phyloP scores from a whole-genome alignment of 1,284 basidiomycete genomes.

The Heterobasidion irregulare region DNA sequence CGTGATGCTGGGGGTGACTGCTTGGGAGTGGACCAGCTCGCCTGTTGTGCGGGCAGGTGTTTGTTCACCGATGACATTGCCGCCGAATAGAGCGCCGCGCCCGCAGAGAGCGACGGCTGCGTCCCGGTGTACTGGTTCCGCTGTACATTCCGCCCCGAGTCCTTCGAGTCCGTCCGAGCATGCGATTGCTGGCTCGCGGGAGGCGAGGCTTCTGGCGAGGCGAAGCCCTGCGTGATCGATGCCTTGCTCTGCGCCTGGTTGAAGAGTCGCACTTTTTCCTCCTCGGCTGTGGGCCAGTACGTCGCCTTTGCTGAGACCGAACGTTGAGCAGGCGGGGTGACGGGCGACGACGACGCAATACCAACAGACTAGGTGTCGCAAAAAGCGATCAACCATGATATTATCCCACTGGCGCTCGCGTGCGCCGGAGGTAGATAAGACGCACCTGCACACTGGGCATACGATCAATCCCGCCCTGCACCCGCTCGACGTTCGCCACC shows the following conservation, averaged over 20 bases:
- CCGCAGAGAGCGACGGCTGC: conserved; percentile 23
- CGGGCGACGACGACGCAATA: neutral
- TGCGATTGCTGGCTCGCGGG: conserved; percentile 3
- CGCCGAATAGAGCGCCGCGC: conserved; percentile 35
- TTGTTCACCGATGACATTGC: conserved; percentile 33
- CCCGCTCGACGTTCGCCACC: conserved; percentile 46
- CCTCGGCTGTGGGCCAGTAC: conserved; percentile 58
- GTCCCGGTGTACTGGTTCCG: neutral
- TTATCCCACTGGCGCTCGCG: no score
- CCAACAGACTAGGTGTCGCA: neutral
- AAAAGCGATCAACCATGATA: neutral
- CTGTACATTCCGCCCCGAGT: conserved; percentile 8
- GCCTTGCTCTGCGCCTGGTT: conserved; percentile 57
- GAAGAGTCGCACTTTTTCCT: conserved; percentile 65
- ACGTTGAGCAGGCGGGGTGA: conserved; percentile 5
- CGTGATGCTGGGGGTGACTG: neutral
- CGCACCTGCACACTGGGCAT: conserved; percentile 11
- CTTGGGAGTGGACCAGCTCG: neutral
- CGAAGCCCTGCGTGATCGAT: conserved; percentile 34
- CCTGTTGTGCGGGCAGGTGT: neutral
- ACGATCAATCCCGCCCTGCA: conserved; percentile 33
- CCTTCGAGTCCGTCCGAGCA: conserved; percentile 9
- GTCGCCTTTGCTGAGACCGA: conserved; percentile 1
- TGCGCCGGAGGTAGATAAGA: neutral
- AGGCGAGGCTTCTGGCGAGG: conserved; percentile 2